Conservation (phyloP, 495 filamentous ascomycete species). For the Aspergillus diversus region DNA sequence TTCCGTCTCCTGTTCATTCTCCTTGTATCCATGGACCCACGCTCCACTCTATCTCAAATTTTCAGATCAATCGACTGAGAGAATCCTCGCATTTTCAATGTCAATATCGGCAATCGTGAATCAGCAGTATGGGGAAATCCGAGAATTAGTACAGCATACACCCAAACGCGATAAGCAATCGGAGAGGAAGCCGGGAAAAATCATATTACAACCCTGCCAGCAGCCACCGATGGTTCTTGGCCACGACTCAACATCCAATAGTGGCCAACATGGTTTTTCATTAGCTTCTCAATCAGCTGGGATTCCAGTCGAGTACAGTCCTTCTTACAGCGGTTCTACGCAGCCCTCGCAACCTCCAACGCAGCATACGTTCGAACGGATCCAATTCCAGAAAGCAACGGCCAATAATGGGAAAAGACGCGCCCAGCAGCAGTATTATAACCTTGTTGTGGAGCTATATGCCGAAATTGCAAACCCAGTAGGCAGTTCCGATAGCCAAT, state of each 20-base stretch:
- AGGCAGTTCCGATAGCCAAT: constrained; percentile 47
- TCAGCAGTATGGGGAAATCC: constrained; percentile 71
- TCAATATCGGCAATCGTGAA: constrained; percentile 85
- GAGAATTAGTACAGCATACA: constrained; percentile 92
- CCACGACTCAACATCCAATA: constrained; percentile 29
- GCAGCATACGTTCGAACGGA: constrained; percentile 78
- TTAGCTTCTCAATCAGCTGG: constrained; percentile 38
- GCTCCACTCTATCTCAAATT: constrained; percentile 52
- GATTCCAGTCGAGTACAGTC: constrained; percentile 44
- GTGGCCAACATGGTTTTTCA: constrained; percentile 33
- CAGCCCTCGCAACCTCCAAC: constrained; percentile 47
- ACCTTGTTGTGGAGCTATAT: constrained; percentile 86
- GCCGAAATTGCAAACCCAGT: constrained; percentile 64
- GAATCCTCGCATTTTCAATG: constrained; percentile 74
- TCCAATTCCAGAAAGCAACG: constrained; percentile 95
- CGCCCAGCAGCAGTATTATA: constrained; percentile 92
- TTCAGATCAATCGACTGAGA: constrained; percentile 53
- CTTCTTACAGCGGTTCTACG: constrained; percentile 36
- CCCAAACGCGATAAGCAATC: constrained; percentile 94
- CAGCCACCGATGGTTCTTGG: constrained; percentile 49
- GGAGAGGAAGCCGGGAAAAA: constrained; percentile 72
- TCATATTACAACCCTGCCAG: constrained; percentile 69
- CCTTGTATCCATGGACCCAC: constrained; percentile 55
- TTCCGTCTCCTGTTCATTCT: constrained; percentile 81
- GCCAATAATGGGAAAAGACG: constrained; percentile 94